Evolutionary conservation across 305 asterid species (phyloP).

Genomic region (Fraxinus nigra): DNA sequence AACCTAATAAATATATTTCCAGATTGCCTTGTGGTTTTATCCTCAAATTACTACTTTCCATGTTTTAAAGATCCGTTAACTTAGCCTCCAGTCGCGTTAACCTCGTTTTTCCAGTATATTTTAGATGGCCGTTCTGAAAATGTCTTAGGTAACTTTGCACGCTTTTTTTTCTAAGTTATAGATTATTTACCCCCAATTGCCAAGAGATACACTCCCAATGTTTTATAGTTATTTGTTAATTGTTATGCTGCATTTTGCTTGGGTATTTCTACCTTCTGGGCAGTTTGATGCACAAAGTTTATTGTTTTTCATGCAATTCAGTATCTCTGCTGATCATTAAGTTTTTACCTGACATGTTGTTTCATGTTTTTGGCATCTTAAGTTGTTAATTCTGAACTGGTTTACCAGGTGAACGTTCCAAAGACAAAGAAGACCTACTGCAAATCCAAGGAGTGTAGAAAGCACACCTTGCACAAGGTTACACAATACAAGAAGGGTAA

Average conservation of each 20-base stretch:
- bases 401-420: slow-evolving; percentile 48
- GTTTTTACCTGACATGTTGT: neutral
- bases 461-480: slow-evolving; percentile 59
- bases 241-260: neutral
- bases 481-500: slow-evolving; percentile 60
- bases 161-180: neutral
- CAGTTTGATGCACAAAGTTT: neutral
- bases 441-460: slow-evolving; percentile 57
- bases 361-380: neutral
- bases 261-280: neutral
- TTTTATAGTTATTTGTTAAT: neutral
- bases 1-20: neutral
- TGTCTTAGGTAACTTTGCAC: neutral
- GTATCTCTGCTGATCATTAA: neutral
- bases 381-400: neutral
- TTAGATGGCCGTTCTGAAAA: neutral
- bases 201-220: neutral
- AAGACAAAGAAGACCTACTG: slow-evolving; percentile 55
- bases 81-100: neutral
- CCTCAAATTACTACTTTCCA: neutral
- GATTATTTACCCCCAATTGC: neutral
- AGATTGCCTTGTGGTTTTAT: neutral
- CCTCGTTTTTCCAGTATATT: neutral
- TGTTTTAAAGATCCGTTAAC: neutral
- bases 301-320: neutral